Percentiles rank a stretch among this genome's conserved stretches.
phyloP scores from a whole-genome alignment of 345 rosid species.

The Sisymbrium altissimum region DNA sequence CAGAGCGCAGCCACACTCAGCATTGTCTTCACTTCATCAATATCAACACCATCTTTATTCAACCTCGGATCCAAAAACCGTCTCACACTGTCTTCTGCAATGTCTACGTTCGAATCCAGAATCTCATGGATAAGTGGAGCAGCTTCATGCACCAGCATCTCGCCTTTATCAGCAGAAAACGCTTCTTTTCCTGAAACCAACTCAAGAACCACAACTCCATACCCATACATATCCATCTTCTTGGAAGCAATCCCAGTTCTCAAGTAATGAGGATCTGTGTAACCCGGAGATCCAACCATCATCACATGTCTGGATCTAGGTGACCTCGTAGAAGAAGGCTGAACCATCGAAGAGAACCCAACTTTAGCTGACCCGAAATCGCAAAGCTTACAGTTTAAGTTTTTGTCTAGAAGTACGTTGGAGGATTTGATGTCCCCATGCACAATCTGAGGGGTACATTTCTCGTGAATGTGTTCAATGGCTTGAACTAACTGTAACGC shows the following conservation, averaged over 20 bases:
- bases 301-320: conserved; percentile 42
- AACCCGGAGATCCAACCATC: conserved; percentile 84
- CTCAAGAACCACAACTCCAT: conserved; percentile 73
- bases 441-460: conserved; percentile 59
- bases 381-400: conserved; percentile 68
- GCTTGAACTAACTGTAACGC: conserved; percentile 69
- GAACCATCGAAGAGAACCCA: conserved; percentile 72
- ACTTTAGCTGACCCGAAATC: conserved; percentile 88
- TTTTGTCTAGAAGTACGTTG: conserved; percentile 61
- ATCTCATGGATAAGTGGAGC: conserved; percentile 33
- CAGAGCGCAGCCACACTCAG: conserved; percentile 49
- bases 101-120: neutral
- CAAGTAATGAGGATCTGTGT: conserved; percentile 77
- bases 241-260: conserved; percentile 72
- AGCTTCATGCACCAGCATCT: conserved; percentile 42
- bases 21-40: conserved; percentile 55
- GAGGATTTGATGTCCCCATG: conserved; percentile 87
- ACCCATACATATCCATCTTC: conserved; percentile 81
- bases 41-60: conserved; percentile 37
- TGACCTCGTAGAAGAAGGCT: conserved; percentile 27
- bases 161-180: conserved; percentile 53
- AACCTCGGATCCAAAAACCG: conserved; percentile 56
- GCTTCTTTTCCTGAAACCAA: conserved; percentile 68
- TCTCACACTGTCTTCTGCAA: conserved; percentile 16
- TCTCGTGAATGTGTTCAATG: conserved; percentile 68